A percentile compares a stretch with the other conserved stretches of the same genome.
phyloP scores from a whole-genome alignment of 1,139 yeast species.

The Taphrina betulina region DNA sequence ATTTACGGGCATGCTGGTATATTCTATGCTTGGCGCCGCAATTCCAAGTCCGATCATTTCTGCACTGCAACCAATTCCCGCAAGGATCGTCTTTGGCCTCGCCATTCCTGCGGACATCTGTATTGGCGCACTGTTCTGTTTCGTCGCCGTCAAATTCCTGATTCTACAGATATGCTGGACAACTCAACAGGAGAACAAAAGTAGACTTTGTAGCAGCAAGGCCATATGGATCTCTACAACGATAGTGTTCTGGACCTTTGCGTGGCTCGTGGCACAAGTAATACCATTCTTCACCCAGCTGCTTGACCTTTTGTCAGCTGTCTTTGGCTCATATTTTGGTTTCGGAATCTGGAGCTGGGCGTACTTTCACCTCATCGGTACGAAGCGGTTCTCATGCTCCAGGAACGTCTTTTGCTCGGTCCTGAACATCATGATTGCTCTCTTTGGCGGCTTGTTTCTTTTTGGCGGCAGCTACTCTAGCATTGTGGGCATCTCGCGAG shows the following conservation, averaged over 20 bases:
- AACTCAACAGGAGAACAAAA: not conserved
- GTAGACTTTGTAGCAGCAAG: not conserved
- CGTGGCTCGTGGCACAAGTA: not conserved
- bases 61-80: not conserved
- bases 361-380: slow-evolving; percentile 1
- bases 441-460: not conserved
- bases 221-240: not conserved
- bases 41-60: slow-evolving; percentile 3
- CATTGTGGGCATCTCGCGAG: not conserved
- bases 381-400: not conserved
- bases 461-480: not conserved
- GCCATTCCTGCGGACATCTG: slow-evolving; percentile 6
- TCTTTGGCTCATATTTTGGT: slow-evolving; percentile 9
- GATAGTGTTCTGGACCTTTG: not conserved
- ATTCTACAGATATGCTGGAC: not conserved
- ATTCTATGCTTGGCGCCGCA: not conserved
- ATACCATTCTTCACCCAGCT: not conserved
- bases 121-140: slow-evolving; percentile 8
- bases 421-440: not conserved
- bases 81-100: not conserved
- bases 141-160: slow-evolving; percentile 5
- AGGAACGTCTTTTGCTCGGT: not conserved
- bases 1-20: not conserved
- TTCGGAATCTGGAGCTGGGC: slow-evolving; percentile 9
- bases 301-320: not conserved